A percentile compares a stretch with the other conserved stretches of the same genome.
Evolutionary conservation across 495 filamentous ascomycete genomes (phyloP).

Genomic region (Tuber melanosporum): DNA sequence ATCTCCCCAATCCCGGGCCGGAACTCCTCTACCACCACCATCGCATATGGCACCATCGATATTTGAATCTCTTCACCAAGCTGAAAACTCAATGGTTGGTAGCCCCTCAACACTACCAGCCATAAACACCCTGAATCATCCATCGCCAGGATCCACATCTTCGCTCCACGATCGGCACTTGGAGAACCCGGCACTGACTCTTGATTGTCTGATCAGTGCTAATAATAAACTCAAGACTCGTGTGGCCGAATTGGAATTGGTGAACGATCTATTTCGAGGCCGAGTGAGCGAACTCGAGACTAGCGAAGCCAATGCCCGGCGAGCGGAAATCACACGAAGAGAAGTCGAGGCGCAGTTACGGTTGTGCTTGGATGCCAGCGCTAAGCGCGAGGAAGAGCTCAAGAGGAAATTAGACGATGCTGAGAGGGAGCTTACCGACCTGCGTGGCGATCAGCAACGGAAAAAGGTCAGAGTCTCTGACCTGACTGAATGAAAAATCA

Average conservation of each 20-base stretch:
- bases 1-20: constrained; percentile 80
- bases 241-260: constrained; percentile 87
- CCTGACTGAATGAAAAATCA: constrained; percentile 32
- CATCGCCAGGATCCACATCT: constrained; percentile 46
- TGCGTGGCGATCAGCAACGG: constrained; percentile 34
- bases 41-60: constrained; percentile 70
- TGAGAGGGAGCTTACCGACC: constrained; percentile 56
- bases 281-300: constrained; percentile 80
- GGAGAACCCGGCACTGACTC: constrained; percentile 64
- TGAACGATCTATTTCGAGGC: constrained; percentile 89
- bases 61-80: constrained; percentile 53
- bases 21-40: constrained; percentile 66
- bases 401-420: constrained; percentile 75
- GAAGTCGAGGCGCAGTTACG: constrained; percentile 56
- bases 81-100: constrained; percentile 59
- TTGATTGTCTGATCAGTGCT: constrained; percentile 66
- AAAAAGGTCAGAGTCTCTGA: constrained; percentile 42
- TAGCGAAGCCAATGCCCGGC: constrained; percentile 60
- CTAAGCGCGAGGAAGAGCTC: constrained; percentile 70
- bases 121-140: constrained; percentile 37
- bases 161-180: constrained; percentile 68
- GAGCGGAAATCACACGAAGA: constrained; percentile 51
- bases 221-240: constrained; percentile 83
- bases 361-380: constrained; percentile 64
- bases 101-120: constrained; percentile 54